Percentiles rank a stretch among this genome's conserved stretches.
phyloP scores from a whole-genome alignment of 345 rosid genomes.

The Populus tremula region DNA sequence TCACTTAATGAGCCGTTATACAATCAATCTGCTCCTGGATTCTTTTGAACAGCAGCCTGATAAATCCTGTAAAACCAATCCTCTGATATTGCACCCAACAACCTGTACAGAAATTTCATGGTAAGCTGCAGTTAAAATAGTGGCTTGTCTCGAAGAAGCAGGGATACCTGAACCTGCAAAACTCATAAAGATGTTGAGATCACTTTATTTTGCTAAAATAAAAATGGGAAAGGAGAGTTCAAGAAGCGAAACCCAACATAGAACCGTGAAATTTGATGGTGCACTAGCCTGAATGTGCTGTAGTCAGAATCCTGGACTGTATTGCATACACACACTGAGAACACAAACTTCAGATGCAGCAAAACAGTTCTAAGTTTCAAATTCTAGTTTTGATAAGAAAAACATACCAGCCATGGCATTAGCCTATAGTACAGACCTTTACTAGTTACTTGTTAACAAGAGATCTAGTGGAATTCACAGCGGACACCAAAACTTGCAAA shows the following conservation, averaged over 20 bases:
- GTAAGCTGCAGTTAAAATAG: constrained; percentile 30
- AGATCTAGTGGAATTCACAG: too few species aligned
- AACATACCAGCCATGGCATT: too few species aligned
- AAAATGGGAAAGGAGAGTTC: constrained; percentile 2
- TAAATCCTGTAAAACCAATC: constrained; percentile 1
- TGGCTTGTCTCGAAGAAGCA: constrained; percentile 26
- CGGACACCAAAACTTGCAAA: too few species aligned
- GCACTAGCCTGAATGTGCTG: constrained; percentile 18
- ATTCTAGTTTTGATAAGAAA: too few species aligned
- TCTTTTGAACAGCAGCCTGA: background rate
- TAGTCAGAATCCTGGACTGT: constrained; percentile 36
- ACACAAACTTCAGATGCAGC: background rate
- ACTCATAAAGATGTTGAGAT: constrained; percentile 9
- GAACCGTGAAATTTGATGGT: constrained; percentile 26
- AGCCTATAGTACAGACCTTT: too few species aligned
- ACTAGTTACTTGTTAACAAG: too few species aligned
- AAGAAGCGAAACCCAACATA: constrained; percentile 23
- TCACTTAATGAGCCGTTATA: background rate
- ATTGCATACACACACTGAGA: constrained; percentile 6
- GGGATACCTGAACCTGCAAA: constrained; percentile 57
- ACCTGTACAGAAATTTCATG: constrained; percentile 41
- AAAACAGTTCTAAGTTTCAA: too few species aligned
- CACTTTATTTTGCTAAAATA: background rate
- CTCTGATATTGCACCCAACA: constrained; percentile 1
- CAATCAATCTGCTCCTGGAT: background rate